phyloP scores from a whole-genome alignment of 2,329 filamentous ascomycete genomes.

The Aspergillus arachidicola region DNA sequence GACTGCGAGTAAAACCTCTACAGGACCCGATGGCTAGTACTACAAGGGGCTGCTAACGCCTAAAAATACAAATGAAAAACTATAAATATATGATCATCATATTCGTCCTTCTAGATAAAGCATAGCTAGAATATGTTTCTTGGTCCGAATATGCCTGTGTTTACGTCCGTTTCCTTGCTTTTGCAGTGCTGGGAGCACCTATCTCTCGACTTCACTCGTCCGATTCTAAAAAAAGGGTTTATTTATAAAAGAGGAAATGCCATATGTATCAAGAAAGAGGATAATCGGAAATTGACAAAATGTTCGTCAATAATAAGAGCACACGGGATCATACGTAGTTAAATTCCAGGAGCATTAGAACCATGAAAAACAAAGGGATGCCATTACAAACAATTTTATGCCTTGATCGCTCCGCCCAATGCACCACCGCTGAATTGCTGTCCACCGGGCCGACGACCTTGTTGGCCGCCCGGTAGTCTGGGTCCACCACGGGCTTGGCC shows the following conservation, averaged over 20 bases:
- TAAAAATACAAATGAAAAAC: no score
- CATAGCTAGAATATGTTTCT: background rate
- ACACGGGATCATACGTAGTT: conserved; percentile 24
- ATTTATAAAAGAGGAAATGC: conserved; percentile 23
- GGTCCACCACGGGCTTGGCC: conserved; percentile 42
- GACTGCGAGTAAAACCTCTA: no score
- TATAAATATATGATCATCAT: background rate
- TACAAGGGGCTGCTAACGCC: no score
- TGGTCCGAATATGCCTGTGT: background rate
- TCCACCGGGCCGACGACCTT: conserved; percentile 49
- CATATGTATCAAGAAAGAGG: conserved; percentile 17
- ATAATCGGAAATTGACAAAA: conserved; percentile 12
- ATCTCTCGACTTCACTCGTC: conserved; percentile 15
- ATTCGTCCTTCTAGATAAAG: background rate
- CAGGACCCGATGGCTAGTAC: no score
- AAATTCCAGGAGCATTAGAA: conserved; percentile 29
- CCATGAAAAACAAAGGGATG: conserved; percentile 29
- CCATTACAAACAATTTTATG: conserved; percentile 44
- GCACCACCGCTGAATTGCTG: conserved; percentile 55
- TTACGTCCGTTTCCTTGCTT: background rate
- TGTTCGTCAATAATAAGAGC: conserved; percentile 12
- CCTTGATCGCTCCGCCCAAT: conserved; percentile 54
- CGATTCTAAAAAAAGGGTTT: conserved; percentile 24
- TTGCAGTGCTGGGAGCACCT: background rate
- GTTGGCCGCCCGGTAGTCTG: conserved; percentile 42